phyloP scores from a whole-genome alignment of 371 early-diverging fungal genomes.

The Mortierella sp. region DNA sequence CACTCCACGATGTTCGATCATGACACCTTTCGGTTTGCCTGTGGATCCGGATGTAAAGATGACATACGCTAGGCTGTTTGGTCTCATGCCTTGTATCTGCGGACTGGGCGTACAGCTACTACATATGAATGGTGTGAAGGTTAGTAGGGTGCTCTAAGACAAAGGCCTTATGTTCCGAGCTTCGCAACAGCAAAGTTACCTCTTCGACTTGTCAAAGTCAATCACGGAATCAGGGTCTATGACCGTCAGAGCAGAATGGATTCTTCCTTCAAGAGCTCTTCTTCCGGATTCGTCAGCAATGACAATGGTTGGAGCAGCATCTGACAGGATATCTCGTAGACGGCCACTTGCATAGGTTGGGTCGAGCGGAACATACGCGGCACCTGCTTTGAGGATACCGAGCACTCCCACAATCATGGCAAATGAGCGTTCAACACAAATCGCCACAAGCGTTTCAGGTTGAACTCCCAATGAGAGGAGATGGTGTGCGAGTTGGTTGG shows the following conservation, averaged over 20 bases:
- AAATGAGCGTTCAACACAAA: slow-evolving; percentile 7
- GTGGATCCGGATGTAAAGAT: slow-evolving; percentile 16
- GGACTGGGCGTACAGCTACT: not conserved
- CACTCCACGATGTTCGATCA: slow-evolving; percentile 7
- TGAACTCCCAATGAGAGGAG: slow-evolving; percentile 1
- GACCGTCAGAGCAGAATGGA: too few relatives aligned
- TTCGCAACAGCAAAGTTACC: too few relatives aligned
- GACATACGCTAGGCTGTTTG: slow-evolving; percentile 4
- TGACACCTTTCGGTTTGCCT: slow-evolving; percentile 13
- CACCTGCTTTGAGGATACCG: slow-evolving; percentile 7
- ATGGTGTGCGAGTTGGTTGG: not conserved
- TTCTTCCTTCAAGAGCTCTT: too few relatives aligned
- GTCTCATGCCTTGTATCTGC: too few relatives aligned
- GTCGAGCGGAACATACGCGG: slow-evolving; percentile 13
- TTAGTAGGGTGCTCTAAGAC: not conserved
- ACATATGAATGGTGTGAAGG: too few relatives aligned
- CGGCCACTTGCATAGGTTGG: slow-evolving; percentile 1
- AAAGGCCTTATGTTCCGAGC: too few relatives aligned
- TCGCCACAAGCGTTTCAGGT: slow-evolving; percentile 6
- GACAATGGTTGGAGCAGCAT: not conserved
- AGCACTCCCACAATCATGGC: slow-evolving; percentile 4
- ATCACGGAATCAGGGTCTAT: too few relatives aligned
- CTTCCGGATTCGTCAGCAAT: slow-evolving; percentile 1
- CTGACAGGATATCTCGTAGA: slow-evolving; percentile 5
- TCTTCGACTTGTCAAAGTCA: too few relatives aligned